Base-by-base conservation (phyloP, 495 filamentous ascomycete genomes). In the Tuber aestivum region DNA sequence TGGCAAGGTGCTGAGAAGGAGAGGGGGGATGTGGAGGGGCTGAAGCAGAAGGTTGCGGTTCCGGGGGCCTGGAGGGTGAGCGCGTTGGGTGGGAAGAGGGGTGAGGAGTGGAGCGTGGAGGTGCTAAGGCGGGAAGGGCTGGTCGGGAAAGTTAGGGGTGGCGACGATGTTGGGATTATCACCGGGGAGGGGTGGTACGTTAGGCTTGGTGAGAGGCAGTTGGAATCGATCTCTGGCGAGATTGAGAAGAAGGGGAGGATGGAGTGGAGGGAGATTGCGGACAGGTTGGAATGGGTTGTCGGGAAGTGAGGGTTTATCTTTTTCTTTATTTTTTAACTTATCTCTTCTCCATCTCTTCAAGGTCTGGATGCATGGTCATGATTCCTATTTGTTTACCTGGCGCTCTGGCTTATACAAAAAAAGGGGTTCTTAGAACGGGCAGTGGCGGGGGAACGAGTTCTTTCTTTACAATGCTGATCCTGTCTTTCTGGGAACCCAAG, bases 61-160 rank as follows among this genome's bases (percentile, higher is more conserved):
- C 56, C 61, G 3, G 61, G 73, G 20, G 45, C 75, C 40, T 75
- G 79, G 76, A 78, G 37, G 40, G 20, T 83, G 21, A 73, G 71
- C 32, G 81, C 72, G 35, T 50, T 82, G 42, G 81, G 75, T 40
- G 35, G 40, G 37, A 76, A 50, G 61, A 78, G 81, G 68, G 72
- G 73, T 14, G 70, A 61, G 69, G 81, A 80, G 61, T 73, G 79
- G 76, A 81, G 85, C 71, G 82, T 76, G 48, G 83, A 83, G 50
- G 71, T 76, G n/a, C 70, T 78, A 72, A 76, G 79, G 75, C 37
- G 80, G 70, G 85, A 87, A 72, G 74, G 79, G 37, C 76, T 83
- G n/a, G 72, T 87, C 32, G 79, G 79, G 44, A 72, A 75, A 38
- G 79, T 82, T 41, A 76, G 78, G 74, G 75, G 78, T 65, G 78